Evolutionary conservation across 2,329 filamentous ascomycete genomes (phyloP).

Genomic region (Phaeosphaeriaceae sp.): DNA sequence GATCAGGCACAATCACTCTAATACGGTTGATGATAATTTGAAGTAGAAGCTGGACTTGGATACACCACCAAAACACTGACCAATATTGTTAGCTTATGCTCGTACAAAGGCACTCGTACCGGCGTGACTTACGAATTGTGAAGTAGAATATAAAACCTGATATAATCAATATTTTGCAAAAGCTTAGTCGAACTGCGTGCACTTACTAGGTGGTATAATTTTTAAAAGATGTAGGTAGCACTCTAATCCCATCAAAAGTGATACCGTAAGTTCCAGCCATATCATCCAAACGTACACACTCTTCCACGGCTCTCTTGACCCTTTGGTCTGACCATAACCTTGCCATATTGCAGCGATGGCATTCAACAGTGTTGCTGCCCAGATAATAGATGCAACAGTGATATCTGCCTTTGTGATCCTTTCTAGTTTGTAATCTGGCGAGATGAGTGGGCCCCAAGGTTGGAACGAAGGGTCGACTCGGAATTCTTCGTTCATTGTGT

Average conservation of each 20-base stretch:
- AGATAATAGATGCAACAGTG: constrained; percentile 39
- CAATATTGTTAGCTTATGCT: constrained; percentile 3
- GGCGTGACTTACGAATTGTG: constrained; percentile 28
- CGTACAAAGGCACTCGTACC: too few relatives aligned
- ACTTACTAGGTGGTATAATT: constrained; percentile 42
- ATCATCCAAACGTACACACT: constrained; percentile 58
- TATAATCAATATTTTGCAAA: not conserved
- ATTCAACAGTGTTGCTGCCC: constrained; percentile 36
- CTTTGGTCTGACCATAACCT: constrained; percentile 36
- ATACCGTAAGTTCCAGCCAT: constrained; percentile 55
- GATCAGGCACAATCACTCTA: constrained; percentile 44
- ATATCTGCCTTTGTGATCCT: constrained; percentile 40
- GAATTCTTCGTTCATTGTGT: constrained; percentile 27
- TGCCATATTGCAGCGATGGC: constrained; percentile 39
- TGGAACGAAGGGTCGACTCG: constrained; percentile 21
- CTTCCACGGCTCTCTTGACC: constrained; percentile 33
- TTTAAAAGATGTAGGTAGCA: constrained; percentile 46
- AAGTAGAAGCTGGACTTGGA: constrained; percentile 47
- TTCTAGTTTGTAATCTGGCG: constrained; percentile 28
- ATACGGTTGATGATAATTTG: constrained; percentile 53
- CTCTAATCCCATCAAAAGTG: constrained; percentile 52
- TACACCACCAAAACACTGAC: constrained; percentile 46
- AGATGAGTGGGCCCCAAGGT: constrained; percentile 36
- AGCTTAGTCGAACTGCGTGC: too few relatives aligned
- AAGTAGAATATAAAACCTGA: constrained; percentile 45